Evolutionary conservation across 2,329 filamentous ascomycete species (phyloP), one percentile per base, ranked within the genome.

Genomic region (Curvularia sp.): DNA sequence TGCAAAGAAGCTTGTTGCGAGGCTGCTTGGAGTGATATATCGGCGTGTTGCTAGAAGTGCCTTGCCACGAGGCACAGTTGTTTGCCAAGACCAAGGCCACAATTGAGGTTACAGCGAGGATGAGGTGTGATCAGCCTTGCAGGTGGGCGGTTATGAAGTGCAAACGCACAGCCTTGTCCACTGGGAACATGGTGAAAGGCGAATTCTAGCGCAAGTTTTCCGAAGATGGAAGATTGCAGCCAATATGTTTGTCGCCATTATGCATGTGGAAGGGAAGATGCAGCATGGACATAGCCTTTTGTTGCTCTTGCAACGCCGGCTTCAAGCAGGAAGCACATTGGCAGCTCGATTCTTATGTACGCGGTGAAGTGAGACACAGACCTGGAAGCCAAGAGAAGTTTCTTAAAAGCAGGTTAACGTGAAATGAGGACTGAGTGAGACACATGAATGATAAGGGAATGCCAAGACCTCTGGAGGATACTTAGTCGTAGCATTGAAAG

Each of bases 61-160:
- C 41, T 31, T 46, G 30, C 30, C 33, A 33, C 4, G 4, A 24
- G 42, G 49, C 42, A 42, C 46, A 20, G 49, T 48, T 22, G 33
- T 33, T 47, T 26, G 53, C 15, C 30, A 18, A 28, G 26, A 8
- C 26, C 26, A 28, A 28, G 31, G 47, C 47, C 13, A 39, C 47
- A 49, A 5, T 28, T 24, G n/a, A 33, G 10, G 47, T 33, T 15
- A 28, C 33, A 30, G 33, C 39, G 33, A 57, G 10, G 28, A 35
- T 57, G 55, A 57, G 35, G 15, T 28, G 20, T 56, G 54, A 52
- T 35, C 41, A 46, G 54, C 48, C 48, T 52, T 52, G 24, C 41
- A 8, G 12, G 48, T 26, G 18, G 38, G 39, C 5, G n/a, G 30
- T 24, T 43, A 24, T 18, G 22, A 10, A 43, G n/a, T 7, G 12